Percentiles rank a stretch among this genome's conserved stretches.
These are phyloP conservation scores for Gymnopus androsaceus DNA, from an alignment of 1,284 basidiomycete genomes.

Conservation along the genomic window DNA sequence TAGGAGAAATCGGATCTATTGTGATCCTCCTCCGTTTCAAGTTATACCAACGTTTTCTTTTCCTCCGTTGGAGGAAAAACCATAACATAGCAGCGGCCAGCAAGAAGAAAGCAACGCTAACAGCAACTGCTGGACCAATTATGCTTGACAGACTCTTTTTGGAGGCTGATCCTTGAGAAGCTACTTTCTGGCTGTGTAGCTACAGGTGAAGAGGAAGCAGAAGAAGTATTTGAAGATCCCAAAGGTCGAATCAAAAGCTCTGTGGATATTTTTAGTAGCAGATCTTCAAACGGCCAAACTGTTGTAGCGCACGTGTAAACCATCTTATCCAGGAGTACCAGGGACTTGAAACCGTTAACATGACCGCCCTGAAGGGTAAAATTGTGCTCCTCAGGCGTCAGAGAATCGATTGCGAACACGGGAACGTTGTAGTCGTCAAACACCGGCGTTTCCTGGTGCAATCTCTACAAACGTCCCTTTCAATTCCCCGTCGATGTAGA, in stretches of 20 bases:
- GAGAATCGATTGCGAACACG: constrained; percentile 30
- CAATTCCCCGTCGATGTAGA: constrained; percentile 36
- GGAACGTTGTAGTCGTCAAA: constrained; percentile 33
- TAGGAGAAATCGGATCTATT: too few species aligned
- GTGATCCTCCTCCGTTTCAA: too few species aligned
- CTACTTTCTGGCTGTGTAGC: too few species aligned
- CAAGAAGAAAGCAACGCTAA: neutral
- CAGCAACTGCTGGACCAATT: neutral
- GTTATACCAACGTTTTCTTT: too few species aligned
- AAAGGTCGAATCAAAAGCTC: neutral
- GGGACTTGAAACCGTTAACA: constrained; percentile 3
- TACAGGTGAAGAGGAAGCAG: neutral
- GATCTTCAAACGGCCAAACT: too few species aligned
- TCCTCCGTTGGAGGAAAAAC: neutral
- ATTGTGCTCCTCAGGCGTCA: constrained; percentile 12
- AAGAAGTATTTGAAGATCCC: neutral
- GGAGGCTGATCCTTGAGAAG: too few species aligned
- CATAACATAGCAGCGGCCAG: neutral
- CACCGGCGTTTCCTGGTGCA: constrained; percentile 22
- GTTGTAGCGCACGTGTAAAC: constrained; percentile 10
- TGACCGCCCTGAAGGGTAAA: constrained; percentile 6
- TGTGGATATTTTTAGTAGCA: neutral
- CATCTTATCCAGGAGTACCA: constrained; percentile 4
- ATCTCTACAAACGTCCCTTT: constrained; percentile 27
- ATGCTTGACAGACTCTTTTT: neutral